Base-by-base conservation (phyloP, 306 rosid species). In the Pyrus communis region DNA sequence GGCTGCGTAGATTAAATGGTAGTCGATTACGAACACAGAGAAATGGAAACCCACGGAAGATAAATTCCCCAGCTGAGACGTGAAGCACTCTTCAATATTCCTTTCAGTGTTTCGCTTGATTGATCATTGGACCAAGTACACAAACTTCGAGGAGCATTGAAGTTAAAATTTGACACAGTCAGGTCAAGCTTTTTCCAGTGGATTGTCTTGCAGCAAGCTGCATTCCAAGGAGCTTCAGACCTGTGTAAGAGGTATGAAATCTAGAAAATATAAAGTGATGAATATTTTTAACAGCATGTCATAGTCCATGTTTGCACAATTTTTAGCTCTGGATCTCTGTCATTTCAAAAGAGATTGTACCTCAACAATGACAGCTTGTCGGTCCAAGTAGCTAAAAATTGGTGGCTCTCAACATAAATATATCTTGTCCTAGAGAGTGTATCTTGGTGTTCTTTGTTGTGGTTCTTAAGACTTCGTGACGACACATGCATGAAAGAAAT, bases 211-310 rank as follows among this genome's bases (percentile, higher is more conserved):
- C 7, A 4, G 45, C 18, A 35, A 45, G 83, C 79, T 40, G 6
- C 21, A 1, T 57, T 52, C 76, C 83, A 80, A 75, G 14, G 71
- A 22, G 5, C 31, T 80, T 30, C 87, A 80, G 7, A 81, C 84
- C 12, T 9, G 3, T 1, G 82, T 78, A 2, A 61, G 83, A 7
- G 2, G 2, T 9, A 46, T 63, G 25, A 86, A 27, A 45, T 88
- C 87, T 63, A 28, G 51, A 27, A 82, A 62, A 61, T 70, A 66
- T 0, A 86, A 73, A 1, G 7, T 14, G 75, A 78, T 66, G 10
- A 86, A 82, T 3, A 84, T 79, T 18, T 1, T 71, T 0, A 82
- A 9, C 9, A 84, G 46, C 14, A 73, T 3, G 4, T 80, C 87
- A 4, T 22, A 3, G 1, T 19, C 18, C 40, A 80, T 6, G 0